A percentile compares a stretch with the other conserved stretches of the same genome.
Evolutionary conservation across 108 stramenopile species (phyloP).

Genomic region (Conticribra guillardii): DNA sequence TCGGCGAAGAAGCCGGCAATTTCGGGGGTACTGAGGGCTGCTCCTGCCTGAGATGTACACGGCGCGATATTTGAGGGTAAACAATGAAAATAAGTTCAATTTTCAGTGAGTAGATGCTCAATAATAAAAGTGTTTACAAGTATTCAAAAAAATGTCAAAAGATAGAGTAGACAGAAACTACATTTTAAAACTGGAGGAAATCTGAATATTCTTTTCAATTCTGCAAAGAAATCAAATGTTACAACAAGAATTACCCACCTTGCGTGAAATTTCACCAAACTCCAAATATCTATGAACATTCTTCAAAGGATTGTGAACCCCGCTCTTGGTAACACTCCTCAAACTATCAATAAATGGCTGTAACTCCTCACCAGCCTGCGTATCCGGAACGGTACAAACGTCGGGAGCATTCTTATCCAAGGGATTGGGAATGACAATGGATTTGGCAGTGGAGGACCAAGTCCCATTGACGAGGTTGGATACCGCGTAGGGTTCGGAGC

Average conservation of each 20-base stretch:
- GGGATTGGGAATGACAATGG: slow-evolving; percentile 78
- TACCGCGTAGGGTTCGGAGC: slow-evolving; percentile 57
- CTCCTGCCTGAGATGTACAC: slow-evolving; percentile 58
- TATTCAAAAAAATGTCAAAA: too few species aligned
- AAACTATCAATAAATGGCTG: slow-evolving; percentile 82
- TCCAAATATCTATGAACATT: slow-evolving; percentile 91
- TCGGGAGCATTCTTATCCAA: slow-evolving; percentile 65
- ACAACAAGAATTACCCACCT: slow-evolving; percentile 48
- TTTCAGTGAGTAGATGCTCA: too few species aligned
- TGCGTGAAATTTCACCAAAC: slow-evolving; percentile 86
- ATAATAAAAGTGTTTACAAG: too few species aligned
- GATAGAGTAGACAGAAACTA: neutral
- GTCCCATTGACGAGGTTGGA: slow-evolving; percentile 76
- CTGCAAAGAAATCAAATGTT: neutral
- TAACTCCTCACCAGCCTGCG: slow-evolving; percentile 64
- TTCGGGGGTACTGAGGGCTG: slow-evolving; percentile 71
- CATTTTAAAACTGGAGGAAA: slow-evolving; percentile 4
- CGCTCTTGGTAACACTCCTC: slow-evolving; percentile 77
- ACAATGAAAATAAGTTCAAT: slow-evolving; percentile 4
- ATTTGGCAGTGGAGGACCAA: slow-evolving; percentile 46
- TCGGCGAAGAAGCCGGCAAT: slow-evolving; percentile 90
- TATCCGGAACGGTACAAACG: slow-evolving; percentile 83
- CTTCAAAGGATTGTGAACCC: slow-evolving; percentile 89
- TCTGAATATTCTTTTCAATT: neutral
- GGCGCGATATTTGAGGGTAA: neutral